These are phyloP conservation scores for Candida qinlingensis DNA, from an alignment of 805 yeast genomes.

Conservation along the genomic window DNA sequence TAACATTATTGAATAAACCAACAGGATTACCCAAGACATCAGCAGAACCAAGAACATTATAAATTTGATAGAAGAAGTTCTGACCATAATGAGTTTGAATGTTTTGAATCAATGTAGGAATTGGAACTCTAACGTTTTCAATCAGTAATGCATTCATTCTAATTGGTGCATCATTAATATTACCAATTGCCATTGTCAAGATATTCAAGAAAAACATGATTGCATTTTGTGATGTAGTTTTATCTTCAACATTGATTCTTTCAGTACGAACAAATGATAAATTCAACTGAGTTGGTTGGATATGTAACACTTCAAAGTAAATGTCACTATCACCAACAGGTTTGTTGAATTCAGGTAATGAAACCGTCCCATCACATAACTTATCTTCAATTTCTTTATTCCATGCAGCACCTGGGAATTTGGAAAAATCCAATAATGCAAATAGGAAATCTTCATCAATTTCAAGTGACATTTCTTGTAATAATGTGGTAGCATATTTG, in stretches of 20 bases:
- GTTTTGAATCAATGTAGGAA: slow-evolving; percentile 64
- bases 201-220: slow-evolving; percentile 76
- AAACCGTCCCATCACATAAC: slow-evolving; percentile 58
- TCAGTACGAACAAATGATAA: slow-evolving; percentile 90
- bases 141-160: slow-evolving; percentile 79
- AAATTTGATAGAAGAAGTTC: slow-evolving; percentile 85
- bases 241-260: slow-evolving; percentile 60
- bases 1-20: slow-evolving; percentile 85
- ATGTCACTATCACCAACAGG: slow-evolving; percentile 60
- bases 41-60: slow-evolving; percentile 91
- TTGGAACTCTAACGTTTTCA: slow-evolving; percentile 85
- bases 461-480: slow-evolving; percentile 90
- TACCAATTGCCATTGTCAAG: slow-evolving; percentile 94
- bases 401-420: slow-evolving; percentile 83
- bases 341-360: slow-evolving; percentile 64
- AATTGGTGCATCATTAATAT: slow-evolving; percentile 95
- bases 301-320: slow-evolving; percentile 86
- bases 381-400: slow-evolving; percentile 38
- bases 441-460: slow-evolving; percentile 90
- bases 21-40: slow-evolving; percentile 97
- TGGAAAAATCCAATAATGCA: slow-evolving; percentile 73
- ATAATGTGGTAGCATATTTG: slow-evolving; percentile 82
- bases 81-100: slow-evolving; percentile 85
- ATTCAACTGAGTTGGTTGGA: slow-evolving; percentile 88
- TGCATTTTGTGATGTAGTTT: slow-evolving; percentile 55